Evolutionary conservation across 2,329 filamentous ascomycete species (phyloP).

Genomic region (Thielaviopsis euricoi): DNA sequence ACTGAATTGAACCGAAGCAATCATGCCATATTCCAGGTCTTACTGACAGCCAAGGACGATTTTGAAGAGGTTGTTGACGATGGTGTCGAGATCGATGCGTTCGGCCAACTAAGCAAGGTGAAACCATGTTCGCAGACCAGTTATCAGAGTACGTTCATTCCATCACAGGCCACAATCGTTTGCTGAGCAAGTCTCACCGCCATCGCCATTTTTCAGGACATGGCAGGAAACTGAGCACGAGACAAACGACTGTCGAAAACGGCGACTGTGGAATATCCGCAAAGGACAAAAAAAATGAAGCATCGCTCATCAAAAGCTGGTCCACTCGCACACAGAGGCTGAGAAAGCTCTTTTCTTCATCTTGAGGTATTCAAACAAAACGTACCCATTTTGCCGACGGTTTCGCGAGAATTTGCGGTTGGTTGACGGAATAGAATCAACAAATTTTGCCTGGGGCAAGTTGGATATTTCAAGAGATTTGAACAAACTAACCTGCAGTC

Average conservation of each 20-base stretch:
- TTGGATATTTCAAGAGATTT: slow-evolving; percentile 1
- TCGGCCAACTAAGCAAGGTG: slow-evolving; percentile 4
- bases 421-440: slow-evolving; percentile 4
- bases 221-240: background rate
- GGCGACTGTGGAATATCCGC: background rate
- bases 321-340: slow-evolving; percentile 36
- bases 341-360: slow-evolving; percentile 15
- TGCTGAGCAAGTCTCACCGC: background rate
- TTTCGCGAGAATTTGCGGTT: slow-evolving; percentile 9
- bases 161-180: background rate
- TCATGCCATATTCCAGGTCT: slow-evolving; percentile 9
- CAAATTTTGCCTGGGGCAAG: background rate
- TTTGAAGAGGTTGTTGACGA: background rate
- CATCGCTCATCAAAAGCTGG: slow-evolving; percentile 13
- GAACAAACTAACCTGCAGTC: background rate
- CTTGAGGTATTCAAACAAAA: slow-evolving; percentile 9
- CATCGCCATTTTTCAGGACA: background rate
- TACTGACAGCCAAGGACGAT: background rate
- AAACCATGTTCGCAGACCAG: slow-evolving; percentile 12
- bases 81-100: slow-evolving; percentile 2
- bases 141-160: background rate
- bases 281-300: background rate
- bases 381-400: slow-evolving; percentile 12
- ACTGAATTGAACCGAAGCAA: slow-evolving; percentile 11
- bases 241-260: background rate